Percentiles rank a stretch among this genome's conserved stretches.
phyloP scores from a whole-genome alignment of 164 flowering plant species.

The Vitis riparia region DNA sequence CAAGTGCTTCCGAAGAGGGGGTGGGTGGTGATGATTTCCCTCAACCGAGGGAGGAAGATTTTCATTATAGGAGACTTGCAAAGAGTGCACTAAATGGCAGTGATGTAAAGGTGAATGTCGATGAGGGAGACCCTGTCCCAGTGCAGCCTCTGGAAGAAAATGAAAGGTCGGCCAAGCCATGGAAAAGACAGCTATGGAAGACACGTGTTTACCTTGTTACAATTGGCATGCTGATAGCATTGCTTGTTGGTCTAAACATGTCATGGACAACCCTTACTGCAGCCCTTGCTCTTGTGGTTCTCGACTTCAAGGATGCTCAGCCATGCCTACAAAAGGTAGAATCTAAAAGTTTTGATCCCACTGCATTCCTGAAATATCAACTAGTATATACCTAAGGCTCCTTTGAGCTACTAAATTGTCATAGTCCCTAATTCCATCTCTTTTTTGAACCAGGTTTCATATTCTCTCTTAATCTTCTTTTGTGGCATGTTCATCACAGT shows the following conservation, averaged over 20 bases:
- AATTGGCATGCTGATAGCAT: constrained; percentile 50
- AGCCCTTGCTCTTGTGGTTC: constrained; percentile 60
- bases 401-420: no score
- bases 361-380: no score
- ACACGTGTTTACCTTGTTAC: constrained; percentile 57
- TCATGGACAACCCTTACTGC: constrained; percentile 67
- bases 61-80: constrained; percentile 12
- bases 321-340: constrained; percentile 56
- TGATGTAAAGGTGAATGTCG: constrained; percentile 6
- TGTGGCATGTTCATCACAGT: constrained; percentile 78
- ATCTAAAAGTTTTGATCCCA: not conserved
- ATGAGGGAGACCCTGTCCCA: no score
- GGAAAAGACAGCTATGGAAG: constrained; percentile 50
- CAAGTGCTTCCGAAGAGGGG: not conserved
- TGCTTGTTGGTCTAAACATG: constrained; percentile 58
- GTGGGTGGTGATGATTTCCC: no score
- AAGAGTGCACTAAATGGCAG: constrained; percentile 6
- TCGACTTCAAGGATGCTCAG: constrained; percentile 65
- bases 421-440: no score
- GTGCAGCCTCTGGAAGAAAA: constrained; percentile 23
- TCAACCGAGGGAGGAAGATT: no score
- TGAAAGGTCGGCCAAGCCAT: constrained; percentile 20
- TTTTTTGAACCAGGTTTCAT: constrained; percentile 31
- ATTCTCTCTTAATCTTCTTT: constrained; percentile 65
- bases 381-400: not conserved